A percentile compares a stretch with the other conserved stretches of the same genome.
These are phyloP conservation scores for Penicillium goetzii DNA, from an alignment of 495 filamentous ascomycete genomes.

Conservation along the genomic window DNA sequence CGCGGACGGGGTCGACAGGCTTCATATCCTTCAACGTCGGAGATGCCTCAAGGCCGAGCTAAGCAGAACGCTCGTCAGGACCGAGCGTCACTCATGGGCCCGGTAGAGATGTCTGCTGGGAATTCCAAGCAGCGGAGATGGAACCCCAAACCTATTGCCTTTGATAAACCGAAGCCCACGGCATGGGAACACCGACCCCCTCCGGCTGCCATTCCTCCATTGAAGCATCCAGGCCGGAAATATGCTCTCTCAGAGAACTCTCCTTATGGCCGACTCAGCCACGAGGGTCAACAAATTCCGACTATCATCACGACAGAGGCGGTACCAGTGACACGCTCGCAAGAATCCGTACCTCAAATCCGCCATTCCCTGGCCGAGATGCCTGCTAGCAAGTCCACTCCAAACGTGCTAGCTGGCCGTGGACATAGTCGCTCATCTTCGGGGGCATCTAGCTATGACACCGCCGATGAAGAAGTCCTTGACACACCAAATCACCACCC, in stretches of 20 bases:
- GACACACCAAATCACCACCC: constrained; percentile 23
- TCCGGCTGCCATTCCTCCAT: constrained; percentile 7
- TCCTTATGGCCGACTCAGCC: background rate
- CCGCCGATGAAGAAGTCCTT: constrained; percentile 40
- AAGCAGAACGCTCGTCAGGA: background rate
- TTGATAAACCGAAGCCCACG: background rate
- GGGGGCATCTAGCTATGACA: constrained; percentile 41
- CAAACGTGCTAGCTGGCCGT: background rate
- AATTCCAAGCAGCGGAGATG: background rate
- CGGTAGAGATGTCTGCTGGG: background rate
- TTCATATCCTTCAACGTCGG: background rate
- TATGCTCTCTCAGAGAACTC: background rate
- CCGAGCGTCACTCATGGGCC: constrained; percentile 3
- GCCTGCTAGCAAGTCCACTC: background rate
- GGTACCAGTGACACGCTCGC: background rate
- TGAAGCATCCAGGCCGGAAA: constrained; percentile 22
- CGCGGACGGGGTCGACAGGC: constrained; percentile 14
- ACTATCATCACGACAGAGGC: constrained; percentile 2
- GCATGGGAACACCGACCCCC: constrained; percentile 1
- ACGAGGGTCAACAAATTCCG: background rate
- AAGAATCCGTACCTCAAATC: background rate
- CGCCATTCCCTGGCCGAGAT: constrained; percentile 3
- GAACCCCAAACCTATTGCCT: background rate
- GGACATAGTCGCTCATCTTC: constrained; percentile 25
- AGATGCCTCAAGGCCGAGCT: background rate